A percentile compares a stretch with the other conserved stretches of the same genome.
Evolutionary conservation across 345 rosid genomes (phyloP).

Genomic region (Lepidium didymum): DNA sequence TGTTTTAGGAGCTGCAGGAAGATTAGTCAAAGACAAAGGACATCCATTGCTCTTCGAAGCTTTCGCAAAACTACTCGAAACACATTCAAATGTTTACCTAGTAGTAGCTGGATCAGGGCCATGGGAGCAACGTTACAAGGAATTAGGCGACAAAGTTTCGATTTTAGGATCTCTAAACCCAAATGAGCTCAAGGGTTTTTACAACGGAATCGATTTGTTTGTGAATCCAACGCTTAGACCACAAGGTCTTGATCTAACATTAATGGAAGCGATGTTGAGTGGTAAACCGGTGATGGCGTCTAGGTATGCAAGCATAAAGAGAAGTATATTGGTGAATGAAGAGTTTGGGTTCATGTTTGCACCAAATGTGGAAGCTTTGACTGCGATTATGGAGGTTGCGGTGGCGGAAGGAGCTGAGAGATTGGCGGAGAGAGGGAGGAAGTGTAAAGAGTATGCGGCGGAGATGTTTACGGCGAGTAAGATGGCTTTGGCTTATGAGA

Average conservation of each 20-base stretch:
- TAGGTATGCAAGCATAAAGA: constrained; percentile 79
- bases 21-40: constrained; percentile 89
- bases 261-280: constrained; percentile 94
- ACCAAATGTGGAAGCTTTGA: constrained; percentile 71
- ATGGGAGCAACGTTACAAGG: constrained; percentile 73
- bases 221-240: constrained; percentile 91
- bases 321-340: constrained; percentile 71
- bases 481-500: constrained; percentile 92
- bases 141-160: constrained; percentile 45
- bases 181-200: constrained; percentile 50
- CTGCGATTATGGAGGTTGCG: constrained; percentile 47
- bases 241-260: constrained; percentile 83
- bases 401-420: constrained; percentile 57
- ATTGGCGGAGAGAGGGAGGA: constrained; percentile 66
- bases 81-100: constrained; percentile 43
- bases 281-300: constrained; percentile 90
- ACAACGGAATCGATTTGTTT: constrained; percentile 69
- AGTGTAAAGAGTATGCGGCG: constrained; percentile 55
- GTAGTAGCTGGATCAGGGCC: constrained; percentile 87
- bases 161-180: constrained; percentile 75
- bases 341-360: constrained; percentile 87
- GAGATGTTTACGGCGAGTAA: constrained; percentile 79
- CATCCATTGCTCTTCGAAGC: constrained; percentile 74
- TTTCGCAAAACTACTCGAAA: constrained; percentile 36
- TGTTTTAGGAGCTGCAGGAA: constrained; percentile 78